Percentiles rank a stretch among this genome's conserved stretches.
phyloP scores from a whole-genome alignment of 768 basidiomycete species.

The Cystobasidium onofrii region DNA sequence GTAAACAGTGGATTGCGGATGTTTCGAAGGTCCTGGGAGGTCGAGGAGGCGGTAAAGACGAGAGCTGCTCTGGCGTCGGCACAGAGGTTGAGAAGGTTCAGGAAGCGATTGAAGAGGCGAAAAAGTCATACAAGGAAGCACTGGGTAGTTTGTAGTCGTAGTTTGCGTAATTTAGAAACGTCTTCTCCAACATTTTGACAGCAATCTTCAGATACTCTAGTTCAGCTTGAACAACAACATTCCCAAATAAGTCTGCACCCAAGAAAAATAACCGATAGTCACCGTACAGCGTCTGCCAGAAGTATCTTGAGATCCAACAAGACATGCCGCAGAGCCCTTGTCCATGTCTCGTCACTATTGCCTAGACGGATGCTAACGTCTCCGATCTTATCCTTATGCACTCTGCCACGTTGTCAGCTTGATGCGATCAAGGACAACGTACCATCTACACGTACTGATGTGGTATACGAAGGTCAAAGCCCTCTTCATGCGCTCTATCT shows the following conservation, averaged over 20 bases:
- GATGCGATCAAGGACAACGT: not conserved
- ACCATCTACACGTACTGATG: conserved; percentile 61
- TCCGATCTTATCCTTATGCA: conserved; percentile 88
- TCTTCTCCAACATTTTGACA: not conserved
- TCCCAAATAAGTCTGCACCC: not conserved
- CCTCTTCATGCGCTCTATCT: conserved; percentile 54
- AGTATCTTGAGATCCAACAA: conserved; percentile 31
- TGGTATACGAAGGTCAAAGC: conserved; percentile 62
- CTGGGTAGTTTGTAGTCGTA: conserved; percentile 5
- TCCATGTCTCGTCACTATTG: conserved; percentile 92
- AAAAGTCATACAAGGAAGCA: conserved; percentile 16
- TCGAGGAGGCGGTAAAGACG: conserved; percentile 96
- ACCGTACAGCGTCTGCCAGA: conserved; percentile 20
- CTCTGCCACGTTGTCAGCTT: conserved; percentile 50
- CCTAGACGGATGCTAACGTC: conserved; percentile 89
- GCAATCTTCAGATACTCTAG: not conserved
- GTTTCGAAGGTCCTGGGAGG: conserved; percentile 77
- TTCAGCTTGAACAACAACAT: conserved; percentile 1
- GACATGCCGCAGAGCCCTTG: conserved; percentile 70
- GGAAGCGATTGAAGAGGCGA: conserved; percentile 51
- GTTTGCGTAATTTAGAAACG: not conserved
- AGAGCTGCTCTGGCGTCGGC: conserved; percentile 82
- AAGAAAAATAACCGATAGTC: not conserved
- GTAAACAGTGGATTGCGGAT: conserved; percentile 74
- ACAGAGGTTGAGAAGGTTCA: conserved; percentile 55